Conservation (phyloP, 176 grass and related monocot species). For the Bothriochloa decipiens region DNA sequence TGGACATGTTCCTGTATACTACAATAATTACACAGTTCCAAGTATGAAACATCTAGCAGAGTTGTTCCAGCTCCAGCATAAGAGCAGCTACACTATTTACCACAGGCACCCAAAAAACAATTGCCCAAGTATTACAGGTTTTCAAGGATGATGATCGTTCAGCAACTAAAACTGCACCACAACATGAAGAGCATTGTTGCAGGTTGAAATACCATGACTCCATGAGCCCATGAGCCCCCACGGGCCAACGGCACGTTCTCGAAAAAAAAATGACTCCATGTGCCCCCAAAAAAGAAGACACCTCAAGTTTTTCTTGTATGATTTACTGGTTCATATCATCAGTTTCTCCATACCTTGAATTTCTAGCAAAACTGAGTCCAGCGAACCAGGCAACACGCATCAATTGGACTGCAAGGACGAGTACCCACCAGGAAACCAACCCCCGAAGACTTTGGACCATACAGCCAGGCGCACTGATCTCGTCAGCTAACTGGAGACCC, state of each 20-base stretch:
- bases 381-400: slow-evolving; percentile 93
- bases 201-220: neutral
- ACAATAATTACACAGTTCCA: neutral
- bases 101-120: neutral
- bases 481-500: slow-evolving; percentile 68
- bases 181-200: neutral
- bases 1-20: slow-evolving; percentile 2
- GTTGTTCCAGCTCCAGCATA: neutral
- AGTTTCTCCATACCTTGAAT: slow-evolving; percentile 41
- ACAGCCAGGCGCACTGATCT: slow-evolving; percentile 77
- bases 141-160: neutral
- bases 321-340: slow-evolving; percentile 23
- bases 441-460: slow-evolving; percentile 77
- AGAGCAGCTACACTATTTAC: neutral
- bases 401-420: slow-evolving; percentile 88
- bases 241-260: no score
- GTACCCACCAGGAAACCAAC: slow-evolving; percentile 93
- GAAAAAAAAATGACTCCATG: neutral
- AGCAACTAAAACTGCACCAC: neutral
- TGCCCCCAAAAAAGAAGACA: neutral
- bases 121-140: neutral
- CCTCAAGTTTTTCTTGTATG: neutral
- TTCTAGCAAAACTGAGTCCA: slow-evolving; percentile 51
- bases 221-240: no score
- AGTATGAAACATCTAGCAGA: neutral